phyloP scores from a whole-genome alignment of 192 early-diverging fungal species.

The Coemansia sp. region DNA sequence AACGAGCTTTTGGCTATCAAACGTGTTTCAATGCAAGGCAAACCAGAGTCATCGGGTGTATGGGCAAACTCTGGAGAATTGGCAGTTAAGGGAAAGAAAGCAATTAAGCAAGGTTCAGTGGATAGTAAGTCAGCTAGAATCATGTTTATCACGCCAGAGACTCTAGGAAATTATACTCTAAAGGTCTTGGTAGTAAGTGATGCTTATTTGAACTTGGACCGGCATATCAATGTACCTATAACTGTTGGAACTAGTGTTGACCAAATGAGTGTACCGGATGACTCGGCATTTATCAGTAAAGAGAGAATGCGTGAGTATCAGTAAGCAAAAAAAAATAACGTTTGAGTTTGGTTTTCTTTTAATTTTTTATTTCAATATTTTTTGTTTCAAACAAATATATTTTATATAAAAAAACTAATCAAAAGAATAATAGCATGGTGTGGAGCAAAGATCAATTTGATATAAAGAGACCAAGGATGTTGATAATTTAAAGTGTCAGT shows the following conservation, averaged over 20 bases:
- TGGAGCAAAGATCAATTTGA: too few relatives aligned
- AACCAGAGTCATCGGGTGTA: constrained; percentile 4
- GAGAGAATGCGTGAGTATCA: constrained; percentile 36
- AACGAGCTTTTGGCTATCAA: constrained; percentile 78
- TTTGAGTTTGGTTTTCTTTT: too few relatives aligned
- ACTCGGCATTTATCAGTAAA: constrained; percentile 29
- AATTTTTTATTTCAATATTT: neutral
- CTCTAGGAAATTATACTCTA: constrained; percentile 55
- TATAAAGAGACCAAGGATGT: too few relatives aligned
- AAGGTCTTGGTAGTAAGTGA: constrained; percentile 67
- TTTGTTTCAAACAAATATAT: neutral
- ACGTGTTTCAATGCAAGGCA: constrained; percentile 64
- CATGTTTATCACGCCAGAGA: constrained; percentile 62
- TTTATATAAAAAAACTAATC: neutral
- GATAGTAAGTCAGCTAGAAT: constrained; percentile 39
- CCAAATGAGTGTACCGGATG: constrained; percentile 19
- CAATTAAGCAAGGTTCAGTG: too few relatives aligned
- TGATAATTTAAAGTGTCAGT: too few relatives aligned
- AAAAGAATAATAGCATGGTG: too few relatives aligned
- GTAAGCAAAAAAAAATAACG: constrained; percentile 8
- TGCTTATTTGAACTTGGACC: constrained; percentile 75
- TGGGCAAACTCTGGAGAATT: constrained; percentile 9
- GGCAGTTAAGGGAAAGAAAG: constrained; percentile 39
- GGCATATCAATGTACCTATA: constrained; percentile 50
- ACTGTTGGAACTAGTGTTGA: constrained; percentile 13